Evolutionary conservation across 306 rosid genomes (phyloP), one percentile per base, ranked within the genome.

Genomic region (Leucaena leucocephala): DNA sequence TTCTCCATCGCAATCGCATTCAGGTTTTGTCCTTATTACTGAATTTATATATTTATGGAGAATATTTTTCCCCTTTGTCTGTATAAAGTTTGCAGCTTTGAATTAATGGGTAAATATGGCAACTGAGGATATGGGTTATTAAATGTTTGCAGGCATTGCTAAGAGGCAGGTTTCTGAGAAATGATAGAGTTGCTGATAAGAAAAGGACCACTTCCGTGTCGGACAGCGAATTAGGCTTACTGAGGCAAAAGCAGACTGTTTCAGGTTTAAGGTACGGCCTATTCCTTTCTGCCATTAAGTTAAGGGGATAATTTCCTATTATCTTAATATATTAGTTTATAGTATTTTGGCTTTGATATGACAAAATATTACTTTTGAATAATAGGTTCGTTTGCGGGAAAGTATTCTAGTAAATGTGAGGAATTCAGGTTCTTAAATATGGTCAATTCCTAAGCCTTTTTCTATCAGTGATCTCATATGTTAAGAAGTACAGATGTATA

Each of bases 1-100:
- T 96, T 80, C 85, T 96, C 64, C 97, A 96, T 83, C 98, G 97
- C 63, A 96, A 96, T 78, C 97, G 99, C 72, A 96, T 96, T 83
- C 99, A 96, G 98, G 99, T 95, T 85, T 86, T 57, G 86, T 75
- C 73, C 68, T 46, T 46, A 17, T 46, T 46, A 17, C 13, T 65
- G 33, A 43, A 48, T 46, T 9, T 44, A 9, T 58, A 17, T 33
- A 21, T 59, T 17, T 12, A 52, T 38, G 61, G 55, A 52, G 35
- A n/a, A 14, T 71, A n/a, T 44, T 42, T 42, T 65, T 22, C 79
- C 6, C 7, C 82, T 81, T 43, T 43, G 22, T 27, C 44, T 76
- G 38, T 49, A 35, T 62, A n/a, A 72, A 75, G 49, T 68, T 44
- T 40, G 36, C 68, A 36, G 46, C 75, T 73, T 54, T 72, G 70